These are phyloP conservation scores for Knoxdaviesia capensis DNA, from an alignment of 2,329 filamentous ascomycete species.

Conservation along the genomic window DNA sequence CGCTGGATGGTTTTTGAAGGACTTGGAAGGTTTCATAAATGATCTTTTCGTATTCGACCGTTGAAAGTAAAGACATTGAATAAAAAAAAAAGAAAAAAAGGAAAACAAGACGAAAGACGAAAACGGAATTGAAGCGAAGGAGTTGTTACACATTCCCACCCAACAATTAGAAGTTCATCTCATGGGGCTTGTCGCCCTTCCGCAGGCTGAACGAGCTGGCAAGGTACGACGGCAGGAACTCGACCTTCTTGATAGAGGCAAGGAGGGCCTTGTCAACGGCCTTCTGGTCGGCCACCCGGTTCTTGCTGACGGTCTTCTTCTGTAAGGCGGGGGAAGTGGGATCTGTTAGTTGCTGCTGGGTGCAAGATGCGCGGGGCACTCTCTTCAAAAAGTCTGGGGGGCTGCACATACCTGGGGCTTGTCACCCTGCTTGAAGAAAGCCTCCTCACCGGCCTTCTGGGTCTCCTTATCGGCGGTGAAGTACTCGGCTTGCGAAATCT, in stretches of 20 bases:
- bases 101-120: too few relatives aligned
- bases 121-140: too few relatives aligned
- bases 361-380: neutral
- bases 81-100: too few relatives aligned
- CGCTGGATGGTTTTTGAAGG: too few relatives aligned
- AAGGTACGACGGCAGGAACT: conserved; percentile 84
- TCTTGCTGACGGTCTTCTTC: conserved; percentile 94
- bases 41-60: too few relatives aligned
- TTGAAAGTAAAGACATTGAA: too few relatives aligned
- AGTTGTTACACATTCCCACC: neutral
- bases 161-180: conserved; percentile 87
- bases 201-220: conserved; percentile 92
- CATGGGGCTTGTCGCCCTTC: conserved; percentile 98
- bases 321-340: conserved; percentile 19
- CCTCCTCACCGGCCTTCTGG: conserved; percentile 93
- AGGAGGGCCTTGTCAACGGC: conserved; percentile 91
- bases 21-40: too few relatives aligned
- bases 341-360: conserved; percentile 1
- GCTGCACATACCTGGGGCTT: conserved; percentile 59
- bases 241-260: conserved; percentile 95
- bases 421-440: conserved; percentile 99
- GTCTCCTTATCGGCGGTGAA: conserved; percentile 89
- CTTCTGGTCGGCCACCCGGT: conserved; percentile 94
- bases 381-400: too few relatives aligned
- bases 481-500: conserved; percentile 63